phyloP scores from a whole-genome alignment of 2,329 filamentous ascomycete genomes.

The Phaeomoniella chlamydospora region DNA sequence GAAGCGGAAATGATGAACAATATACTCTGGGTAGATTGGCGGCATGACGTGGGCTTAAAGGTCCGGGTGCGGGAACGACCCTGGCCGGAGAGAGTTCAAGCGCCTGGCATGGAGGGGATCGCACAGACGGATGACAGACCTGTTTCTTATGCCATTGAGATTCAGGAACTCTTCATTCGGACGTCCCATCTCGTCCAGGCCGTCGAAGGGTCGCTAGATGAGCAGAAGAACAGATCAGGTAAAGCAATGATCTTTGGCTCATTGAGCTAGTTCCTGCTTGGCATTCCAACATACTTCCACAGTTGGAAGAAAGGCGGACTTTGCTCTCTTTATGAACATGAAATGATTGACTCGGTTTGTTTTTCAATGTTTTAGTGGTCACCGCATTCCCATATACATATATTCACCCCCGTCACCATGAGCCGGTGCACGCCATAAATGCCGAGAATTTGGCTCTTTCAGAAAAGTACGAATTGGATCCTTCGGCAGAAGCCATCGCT shows the following conservation, averaged over 20 bases:
- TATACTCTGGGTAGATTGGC: slow-evolving; percentile 55
- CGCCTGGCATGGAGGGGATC: slow-evolving; percentile 39
- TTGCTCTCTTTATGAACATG: too few relatives aligned
- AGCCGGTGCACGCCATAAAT: neutral
- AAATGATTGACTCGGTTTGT: neutral
- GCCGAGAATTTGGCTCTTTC: neutral
- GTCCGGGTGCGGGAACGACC: slow-evolving; percentile 47
- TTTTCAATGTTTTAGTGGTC: neutral
- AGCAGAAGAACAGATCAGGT: slow-evolving; percentile 45
- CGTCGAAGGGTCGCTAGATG: slow-evolving; percentile 48
- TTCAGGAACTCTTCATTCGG: slow-evolving; percentile 56
- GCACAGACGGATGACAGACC: slow-evolving; percentile 48
- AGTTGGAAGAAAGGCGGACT: neutral
- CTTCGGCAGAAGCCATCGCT: neutral
- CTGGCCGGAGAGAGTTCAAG: slow-evolving; percentile 20
- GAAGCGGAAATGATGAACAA: slow-evolving; percentile 14
- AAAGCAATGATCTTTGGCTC: slow-evolving; percentile 42
- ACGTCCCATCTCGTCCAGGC: slow-evolving; percentile 49
- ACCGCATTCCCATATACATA: neutral
- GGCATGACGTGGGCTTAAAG: slow-evolving; percentile 51
- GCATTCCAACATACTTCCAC: too few relatives aligned
- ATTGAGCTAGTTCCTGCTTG: slow-evolving; percentile 11
- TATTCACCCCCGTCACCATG: neutral
- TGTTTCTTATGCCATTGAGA: slow-evolving; percentile 55
- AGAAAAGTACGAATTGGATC: neutral